Evolutionary conservation across 305 asterid species (phyloP), one percentile per base, ranked within the genome.

Genomic region (Fraxinus nigra): DNA sequence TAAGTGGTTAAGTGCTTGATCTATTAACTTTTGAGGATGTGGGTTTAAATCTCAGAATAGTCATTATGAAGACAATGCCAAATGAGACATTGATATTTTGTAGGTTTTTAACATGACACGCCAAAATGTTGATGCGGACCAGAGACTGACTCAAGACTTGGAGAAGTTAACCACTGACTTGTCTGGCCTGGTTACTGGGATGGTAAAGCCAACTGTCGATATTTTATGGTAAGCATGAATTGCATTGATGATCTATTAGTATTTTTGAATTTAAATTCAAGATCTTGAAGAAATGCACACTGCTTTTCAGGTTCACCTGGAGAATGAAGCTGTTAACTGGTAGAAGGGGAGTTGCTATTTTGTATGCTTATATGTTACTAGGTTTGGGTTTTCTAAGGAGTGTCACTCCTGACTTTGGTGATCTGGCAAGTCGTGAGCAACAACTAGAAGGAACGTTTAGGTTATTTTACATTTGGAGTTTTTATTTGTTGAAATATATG

Each of bases 181-280:
- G 86, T 94, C 99, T 82, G 96, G 99, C 76, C 88, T 96, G 90
- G 99, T 96, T 74, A 96, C 99, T 84, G 99, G 99, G 85, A 94
- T 96, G 99, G 98, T 96, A 80, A 96, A 96, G 84, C 99, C 99
- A 79, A 91, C 97, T 32, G 99, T 96, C 32, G 99, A 96, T 91
- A 96, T 96, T 78, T 84, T 94, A 84, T 96, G 99, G 99, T 91
- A 84, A 85, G 95, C 74, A 18, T 80, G 80, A 72, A 56, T 37
- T 80, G 78, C 74, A 69, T 81, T 56, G 85, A 38, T 78, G 30
- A 37, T 84, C 82, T 78, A 46, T 77, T 77, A 78, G 34, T 82
- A 76, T 51, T 51, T 69, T 73, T 40, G 30, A 38, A 37, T 82
- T 24, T 74, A 69, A 72, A 22, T 76, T 70, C 76, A 76, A 65